These are phyloP conservation scores for Paracorniculantispora psalliotae DNA, from an alignment of 2,329 filamentous ascomycete species.

Conservation along the genomic window DNA sequence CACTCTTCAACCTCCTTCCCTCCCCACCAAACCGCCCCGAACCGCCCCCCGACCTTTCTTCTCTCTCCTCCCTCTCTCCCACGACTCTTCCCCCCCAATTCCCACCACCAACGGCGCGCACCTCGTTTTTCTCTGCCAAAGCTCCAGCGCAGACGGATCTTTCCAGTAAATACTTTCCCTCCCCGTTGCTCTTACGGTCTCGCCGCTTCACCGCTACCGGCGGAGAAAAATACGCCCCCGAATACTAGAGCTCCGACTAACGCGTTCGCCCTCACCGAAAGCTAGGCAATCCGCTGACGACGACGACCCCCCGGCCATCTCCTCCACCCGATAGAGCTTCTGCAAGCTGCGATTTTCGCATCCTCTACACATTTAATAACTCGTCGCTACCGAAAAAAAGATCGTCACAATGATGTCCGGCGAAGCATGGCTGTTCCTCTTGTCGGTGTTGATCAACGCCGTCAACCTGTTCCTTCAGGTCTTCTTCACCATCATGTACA, in stretches of 20 bases:
- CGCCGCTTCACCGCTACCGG: background rate
- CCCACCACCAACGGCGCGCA: slow-evolving; percentile 4
- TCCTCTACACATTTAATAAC: slow-evolving; percentile 5
- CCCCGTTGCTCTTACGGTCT: background rate
- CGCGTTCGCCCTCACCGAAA: background rate
- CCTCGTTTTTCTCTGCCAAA: background rate
- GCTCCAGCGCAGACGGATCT: background rate
- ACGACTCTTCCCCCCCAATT: slow-evolving; percentile 2
- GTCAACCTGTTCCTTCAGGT: slow-evolving; percentile 99
- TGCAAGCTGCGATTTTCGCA: background rate
- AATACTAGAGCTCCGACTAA: slow-evolving; percentile 5
- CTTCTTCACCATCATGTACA: slow-evolving; percentile 99
- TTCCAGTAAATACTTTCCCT: slow-evolving; percentile 1
- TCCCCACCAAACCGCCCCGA: slow-evolving; percentile 5
- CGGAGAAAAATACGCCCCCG: background rate
- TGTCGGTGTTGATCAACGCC: slow-evolving; percentile 98
- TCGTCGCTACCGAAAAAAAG: slow-evolving; percentile 8
- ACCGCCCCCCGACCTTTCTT: slow-evolving; percentile 3
- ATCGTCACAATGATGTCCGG: slow-evolving; percentile 67
- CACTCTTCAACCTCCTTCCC: slow-evolving; percentile 13
- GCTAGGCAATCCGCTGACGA: slow-evolving; percentile 12
- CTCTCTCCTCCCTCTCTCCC: background rate
- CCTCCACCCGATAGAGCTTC: background rate
- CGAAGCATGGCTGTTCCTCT: slow-evolving; percentile 96
- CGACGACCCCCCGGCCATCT: background rate